These are phyloP conservation scores for Colletotrichum godetiae DNA, from an alignment of 2,329 filamentous ascomycete genomes.

Conservation along the genomic window DNA sequence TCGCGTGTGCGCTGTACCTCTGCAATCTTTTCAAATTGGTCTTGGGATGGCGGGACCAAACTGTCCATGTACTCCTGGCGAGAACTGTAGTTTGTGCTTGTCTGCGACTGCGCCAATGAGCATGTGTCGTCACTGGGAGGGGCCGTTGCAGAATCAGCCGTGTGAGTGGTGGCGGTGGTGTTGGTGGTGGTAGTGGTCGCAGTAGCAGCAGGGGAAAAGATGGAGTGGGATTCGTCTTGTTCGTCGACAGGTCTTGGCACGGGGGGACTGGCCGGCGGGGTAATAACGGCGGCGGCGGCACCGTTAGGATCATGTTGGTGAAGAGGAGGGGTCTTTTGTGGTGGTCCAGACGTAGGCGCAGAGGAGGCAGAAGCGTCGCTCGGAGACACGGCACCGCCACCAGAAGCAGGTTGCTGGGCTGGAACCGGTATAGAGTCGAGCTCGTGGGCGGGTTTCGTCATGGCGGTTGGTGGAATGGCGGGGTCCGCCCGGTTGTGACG, in stretches of 20 bases:
- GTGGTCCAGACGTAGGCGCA: slow-evolving; percentile 7
- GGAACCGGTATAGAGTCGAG: slow-evolving; percentile 3
- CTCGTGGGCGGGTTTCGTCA: slow-evolving; percentile 28
- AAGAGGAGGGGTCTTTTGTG: slow-evolving; percentile 19
- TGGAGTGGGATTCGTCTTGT: slow-evolving; percentile 2
- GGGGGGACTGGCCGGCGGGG: slow-evolving; percentile 33
- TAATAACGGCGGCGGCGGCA: slow-evolving; percentile 11
- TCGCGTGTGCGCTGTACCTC: slow-evolving; percentile 60
- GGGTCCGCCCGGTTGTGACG: slow-evolving; percentile 25
- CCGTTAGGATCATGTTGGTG: slow-evolving; percentile 22
- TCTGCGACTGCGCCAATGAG: slow-evolving; percentile 28
- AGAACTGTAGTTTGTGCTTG: slow-evolving; percentile 32
- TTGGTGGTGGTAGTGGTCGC: neutral
- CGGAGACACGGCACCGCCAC: neutral
- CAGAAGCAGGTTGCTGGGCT: neutral
- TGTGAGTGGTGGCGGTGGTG: neutral
- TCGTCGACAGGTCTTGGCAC: slow-evolving; percentile 25
- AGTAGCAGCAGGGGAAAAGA: slow-evolving; percentile 8
- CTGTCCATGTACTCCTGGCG: slow-evolving; percentile 62
- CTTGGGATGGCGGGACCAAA: slow-evolving; percentile 57
- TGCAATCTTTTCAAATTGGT: slow-evolving; percentile 61
- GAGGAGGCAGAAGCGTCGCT: neutral
- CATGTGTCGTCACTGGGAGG: slow-evolving; percentile 32
- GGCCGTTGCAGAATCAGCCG: slow-evolving; percentile 1
- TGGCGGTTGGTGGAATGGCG: slow-evolving; percentile 10